These are phyloP conservation scores for Amylostereum chailletii DNA, from an alignment of 1,284 basidiomycete genomes.

Conservation along the genomic window DNA sequence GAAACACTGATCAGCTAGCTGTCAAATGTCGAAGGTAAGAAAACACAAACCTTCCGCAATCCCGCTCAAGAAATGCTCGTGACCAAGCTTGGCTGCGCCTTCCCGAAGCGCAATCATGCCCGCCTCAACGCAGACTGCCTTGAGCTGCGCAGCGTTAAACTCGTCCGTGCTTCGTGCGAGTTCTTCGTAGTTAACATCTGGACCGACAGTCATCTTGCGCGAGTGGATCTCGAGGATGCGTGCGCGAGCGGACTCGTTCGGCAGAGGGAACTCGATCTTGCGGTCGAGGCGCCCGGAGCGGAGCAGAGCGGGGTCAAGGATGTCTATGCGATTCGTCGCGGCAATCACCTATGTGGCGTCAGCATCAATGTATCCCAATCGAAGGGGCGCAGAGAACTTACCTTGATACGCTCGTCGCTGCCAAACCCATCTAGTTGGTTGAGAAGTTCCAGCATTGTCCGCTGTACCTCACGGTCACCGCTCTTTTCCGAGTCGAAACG, in stretches of 20 bases:
- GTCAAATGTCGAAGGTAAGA: neutral
- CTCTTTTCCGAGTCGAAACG: slow-evolving; percentile 76
- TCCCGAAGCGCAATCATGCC: slow-evolving; percentile 98
- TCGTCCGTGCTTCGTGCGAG: slow-evolving; percentile 70
- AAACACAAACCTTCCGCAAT: slow-evolving; percentile 73
- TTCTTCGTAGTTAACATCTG: slow-evolving; percentile 76
- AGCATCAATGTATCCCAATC: too few species aligned
- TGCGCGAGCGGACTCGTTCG: slow-evolving; percentile 67
- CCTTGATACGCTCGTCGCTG: slow-evolving; percentile 95
- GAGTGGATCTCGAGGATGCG: slow-evolving; percentile 77
- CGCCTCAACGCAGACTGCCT: slow-evolving; percentile 94
- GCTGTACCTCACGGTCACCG: slow-evolving; percentile 73
- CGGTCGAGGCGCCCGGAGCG: slow-evolving; percentile 71
- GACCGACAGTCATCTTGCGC: slow-evolving; percentile 86
- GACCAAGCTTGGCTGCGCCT: slow-evolving; percentile 82
- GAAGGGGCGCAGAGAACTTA: slow-evolving; percentile 20
- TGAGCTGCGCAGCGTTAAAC: slow-evolving; percentile 72
- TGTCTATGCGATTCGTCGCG: slow-evolving; percentile 98
- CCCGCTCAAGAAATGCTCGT: slow-evolving; percentile 91
- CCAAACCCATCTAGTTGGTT: slow-evolving; percentile 76
- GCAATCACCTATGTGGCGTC: slow-evolving; percentile 75
- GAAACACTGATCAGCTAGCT: slow-evolving; percentile 11
- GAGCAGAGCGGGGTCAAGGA: slow-evolving; percentile 77
- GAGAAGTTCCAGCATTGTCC: slow-evolving; percentile 74
- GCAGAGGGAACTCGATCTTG: slow-evolving; percentile 78